phyloP scores from a whole-genome alignment of 1,284 basidiomycete species.

The Trichosporon sp. region DNA sequence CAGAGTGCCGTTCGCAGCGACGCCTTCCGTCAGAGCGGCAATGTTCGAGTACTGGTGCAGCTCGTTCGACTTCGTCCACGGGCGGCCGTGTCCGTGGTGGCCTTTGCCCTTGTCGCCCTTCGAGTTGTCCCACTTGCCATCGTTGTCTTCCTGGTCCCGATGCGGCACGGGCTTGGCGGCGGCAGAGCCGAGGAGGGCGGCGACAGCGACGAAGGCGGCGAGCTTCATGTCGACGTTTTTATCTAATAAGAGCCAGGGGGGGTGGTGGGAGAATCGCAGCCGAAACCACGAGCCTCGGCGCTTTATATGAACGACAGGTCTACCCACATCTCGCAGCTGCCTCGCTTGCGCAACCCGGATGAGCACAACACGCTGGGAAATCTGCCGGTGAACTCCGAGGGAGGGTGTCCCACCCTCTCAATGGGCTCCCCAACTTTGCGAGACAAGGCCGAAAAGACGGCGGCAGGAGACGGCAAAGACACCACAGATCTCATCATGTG shows the following conservation, averaged over 20 bases:
- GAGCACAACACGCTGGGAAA: too few species aligned
- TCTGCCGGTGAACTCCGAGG: too few species aligned
- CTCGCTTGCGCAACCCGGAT: too few species aligned
- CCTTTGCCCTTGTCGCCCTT: slow-evolving; percentile 3
- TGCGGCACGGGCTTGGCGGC: slow-evolving; percentile 12
- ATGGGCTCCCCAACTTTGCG: too few species aligned
- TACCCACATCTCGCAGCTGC: too few species aligned
- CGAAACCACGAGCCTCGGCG: not conserved
- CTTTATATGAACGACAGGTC: not conserved
- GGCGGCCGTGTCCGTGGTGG: not conserved
- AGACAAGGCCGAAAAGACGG: too few species aligned
- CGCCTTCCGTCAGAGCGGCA: slow-evolving; percentile 21
- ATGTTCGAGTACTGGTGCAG: slow-evolving; percentile 27
- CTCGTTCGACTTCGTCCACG: slow-evolving; percentile 11
- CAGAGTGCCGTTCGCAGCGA: slow-evolving; percentile 19
- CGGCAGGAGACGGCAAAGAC: too few species aligned
- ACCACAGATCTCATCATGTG: not conserved
- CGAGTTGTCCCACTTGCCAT: not conserved
- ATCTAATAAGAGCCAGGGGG: not conserved
- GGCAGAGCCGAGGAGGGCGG: not conserved
- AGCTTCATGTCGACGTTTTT: slow-evolving; percentile 19
- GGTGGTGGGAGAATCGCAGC: not conserved
- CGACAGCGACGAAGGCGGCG: slow-evolving; percentile 10
- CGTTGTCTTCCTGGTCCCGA: not conserved
- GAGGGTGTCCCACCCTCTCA: too few species aligned